Percentiles rank a stretch among this genome's conserved stretches.
These are phyloP conservation scores for Cercospora canescens DNA, from an alignment of 2,329 filamentous ascomycete species.

Conservation along the genomic window DNA sequence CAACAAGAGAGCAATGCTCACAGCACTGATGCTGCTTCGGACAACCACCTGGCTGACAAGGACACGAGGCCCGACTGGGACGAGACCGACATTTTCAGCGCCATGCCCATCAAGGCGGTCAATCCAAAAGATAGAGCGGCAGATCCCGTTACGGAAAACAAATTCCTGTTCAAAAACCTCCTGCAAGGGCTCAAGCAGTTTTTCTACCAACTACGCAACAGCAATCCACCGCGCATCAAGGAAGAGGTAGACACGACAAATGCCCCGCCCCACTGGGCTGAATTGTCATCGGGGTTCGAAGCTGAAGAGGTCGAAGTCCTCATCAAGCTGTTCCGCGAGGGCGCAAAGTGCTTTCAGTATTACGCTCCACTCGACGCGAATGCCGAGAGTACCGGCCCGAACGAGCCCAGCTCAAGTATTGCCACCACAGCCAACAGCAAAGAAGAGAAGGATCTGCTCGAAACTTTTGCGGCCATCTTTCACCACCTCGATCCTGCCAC, in stretches of 20 bases:
- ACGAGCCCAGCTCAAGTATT: constrained; percentile 75
- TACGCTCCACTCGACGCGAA: constrained; percentile 84
- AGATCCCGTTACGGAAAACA: constrained; percentile 93
- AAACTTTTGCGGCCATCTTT: constrained; percentile 97
- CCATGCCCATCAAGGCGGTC: constrained; percentile 92
- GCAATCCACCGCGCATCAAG: constrained; percentile 66
- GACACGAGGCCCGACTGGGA: constrained; percentile 89
- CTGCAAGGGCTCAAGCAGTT: constrained; percentile 95
- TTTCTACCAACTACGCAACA: constrained; percentile 90
- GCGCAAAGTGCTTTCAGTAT: constrained; percentile 93
- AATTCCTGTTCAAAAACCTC: constrained; percentile 94
- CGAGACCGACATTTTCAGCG: constrained; percentile 94
- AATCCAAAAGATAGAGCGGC: constrained; percentile 85
- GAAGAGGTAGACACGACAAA: constrained; percentile 70
- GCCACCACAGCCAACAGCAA: constrained; percentile 70
- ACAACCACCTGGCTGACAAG: constrained; percentile 82
- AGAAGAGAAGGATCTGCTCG: constrained; percentile 95
- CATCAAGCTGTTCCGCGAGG: constrained; percentile 95
- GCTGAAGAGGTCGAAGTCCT: constrained; percentile 97
- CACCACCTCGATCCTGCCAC: constrained; percentile 98
- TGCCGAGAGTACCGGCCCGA: constrained; percentile 71
- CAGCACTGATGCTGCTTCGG: constrained; percentile 52
- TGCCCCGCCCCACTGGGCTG: constrained; percentile 87
- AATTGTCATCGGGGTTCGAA: constrained; percentile 94
- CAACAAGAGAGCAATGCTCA: constrained; percentile 55